A percentile compares a stretch with the other conserved stretches of the same genome.
These are phyloP conservation scores for Sicyos baderoa DNA, from an alignment of 306 rosid species.

Conservation along the genomic window DNA sequence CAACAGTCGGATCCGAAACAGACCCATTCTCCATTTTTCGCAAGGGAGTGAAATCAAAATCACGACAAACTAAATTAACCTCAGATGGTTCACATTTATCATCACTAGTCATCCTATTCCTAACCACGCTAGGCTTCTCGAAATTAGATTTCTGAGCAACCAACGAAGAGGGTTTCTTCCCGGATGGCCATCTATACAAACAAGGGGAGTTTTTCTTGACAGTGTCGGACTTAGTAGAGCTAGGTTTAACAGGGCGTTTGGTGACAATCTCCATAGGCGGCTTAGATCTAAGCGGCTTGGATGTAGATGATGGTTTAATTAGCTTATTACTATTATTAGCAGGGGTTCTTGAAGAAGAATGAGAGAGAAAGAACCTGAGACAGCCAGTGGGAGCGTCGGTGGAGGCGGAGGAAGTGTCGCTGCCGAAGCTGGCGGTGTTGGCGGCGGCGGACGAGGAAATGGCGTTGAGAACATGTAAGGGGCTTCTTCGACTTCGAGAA, in stretches of 20 bases:
- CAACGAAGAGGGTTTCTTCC: constrained; percentile 36
- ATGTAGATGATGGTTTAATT: constrained; percentile 10
- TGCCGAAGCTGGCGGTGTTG: constrained; percentile 32
- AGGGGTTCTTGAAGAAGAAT: constrained; percentile 38
- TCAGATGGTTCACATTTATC: constrained; percentile 22
- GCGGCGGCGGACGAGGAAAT: constrained; percentile 20
- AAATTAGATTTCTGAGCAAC: constrained; percentile 30
- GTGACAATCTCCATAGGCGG: constrained; percentile 39
- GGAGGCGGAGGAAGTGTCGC: constrained; percentile 45
- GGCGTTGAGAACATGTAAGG: constrained; percentile 5
- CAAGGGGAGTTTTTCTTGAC: constrained; percentile 40
- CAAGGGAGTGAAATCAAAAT: constrained; percentile 36
- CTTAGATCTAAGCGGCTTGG: constrained; percentile 31
- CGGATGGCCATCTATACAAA: constrained; percentile 55
- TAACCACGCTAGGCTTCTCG: constrained; percentile 9
- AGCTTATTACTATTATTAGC: constrained; percentile 9
- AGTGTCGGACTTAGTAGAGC: constrained; percentile 19
- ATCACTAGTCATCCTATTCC: constrained; percentile 29
- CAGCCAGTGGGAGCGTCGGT: constrained; percentile 60
- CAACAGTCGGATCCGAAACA: constrained; percentile 25
- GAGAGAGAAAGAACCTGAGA: constrained; percentile 56
- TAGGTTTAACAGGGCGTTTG: constrained; percentile 24
- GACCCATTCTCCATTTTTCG: constrained; percentile 31
- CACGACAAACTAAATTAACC: constrained; percentile 24
- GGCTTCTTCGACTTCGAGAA: neutral